These are phyloP conservation scores for Huntiella abstrusa DNA, from an alignment of 2,329 filamentous ascomycete species.

Conservation along the genomic window DNA sequence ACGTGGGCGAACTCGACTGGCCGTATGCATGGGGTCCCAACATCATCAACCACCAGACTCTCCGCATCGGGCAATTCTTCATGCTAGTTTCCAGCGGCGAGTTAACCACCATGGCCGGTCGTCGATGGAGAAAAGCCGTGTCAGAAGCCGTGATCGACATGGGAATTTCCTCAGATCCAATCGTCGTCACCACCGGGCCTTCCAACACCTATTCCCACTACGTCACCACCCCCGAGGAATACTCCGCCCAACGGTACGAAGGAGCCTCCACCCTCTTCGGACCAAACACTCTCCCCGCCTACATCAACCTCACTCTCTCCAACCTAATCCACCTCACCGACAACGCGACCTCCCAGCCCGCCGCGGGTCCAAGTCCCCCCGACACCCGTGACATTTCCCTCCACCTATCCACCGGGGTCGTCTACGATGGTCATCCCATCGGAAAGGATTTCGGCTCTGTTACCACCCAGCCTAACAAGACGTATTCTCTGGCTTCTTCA, in stretches of 20 bases:
- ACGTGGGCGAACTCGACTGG: conserved; percentile 55
- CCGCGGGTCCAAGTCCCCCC: conserved; percentile 43
- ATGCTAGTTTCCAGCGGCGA: conserved; percentile 77
- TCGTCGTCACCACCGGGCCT: conserved; percentile 68
- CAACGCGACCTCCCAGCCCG: conserved; percentile 21
- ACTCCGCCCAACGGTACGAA: conserved; percentile 64
- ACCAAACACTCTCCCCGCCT: conserved; percentile 64
- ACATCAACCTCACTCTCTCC: conserved; percentile 60
- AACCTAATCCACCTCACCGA: conserved; percentile 48
- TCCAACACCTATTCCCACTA: conserved; percentile 62
- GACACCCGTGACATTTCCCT: conserved; percentile 59
- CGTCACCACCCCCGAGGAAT: conserved; percentile 15
- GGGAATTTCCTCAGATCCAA: conserved; percentile 31
- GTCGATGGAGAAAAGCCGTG: conserved; percentile 64
- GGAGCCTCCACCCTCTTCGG: conserved; percentile 79
- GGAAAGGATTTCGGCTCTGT: conserved; percentile 54
- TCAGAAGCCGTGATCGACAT: conserved; percentile 26
- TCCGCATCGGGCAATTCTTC: conserved; percentile 67
- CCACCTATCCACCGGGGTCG: conserved; percentile 60
- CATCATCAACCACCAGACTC: conserved; percentile 67
- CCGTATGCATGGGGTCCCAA: conserved; percentile 82
- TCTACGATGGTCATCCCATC: conserved; percentile 48
- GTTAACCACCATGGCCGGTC: conserved; percentile 78
- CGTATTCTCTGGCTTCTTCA: conserved; percentile 13
- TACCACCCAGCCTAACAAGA: conserved; percentile 28